Conservation (phyloP, 129 eudicot species). For the Rutidosis leptorrhynchoides region DNA sequence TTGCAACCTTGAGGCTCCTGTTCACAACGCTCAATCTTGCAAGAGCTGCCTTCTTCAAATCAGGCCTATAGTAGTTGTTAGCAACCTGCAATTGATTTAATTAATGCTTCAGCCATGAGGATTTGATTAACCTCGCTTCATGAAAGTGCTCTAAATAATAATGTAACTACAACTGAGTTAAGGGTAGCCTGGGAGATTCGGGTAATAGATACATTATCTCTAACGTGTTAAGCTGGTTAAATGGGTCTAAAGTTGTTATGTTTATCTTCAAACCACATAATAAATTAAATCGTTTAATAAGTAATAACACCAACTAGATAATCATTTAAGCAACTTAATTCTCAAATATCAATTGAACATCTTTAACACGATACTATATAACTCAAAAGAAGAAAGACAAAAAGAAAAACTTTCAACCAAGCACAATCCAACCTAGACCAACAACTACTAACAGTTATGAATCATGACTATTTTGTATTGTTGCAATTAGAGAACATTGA, state of each 20-base stretch:
- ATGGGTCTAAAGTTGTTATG: neutral
- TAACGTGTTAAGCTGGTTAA: neutral
- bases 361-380: neutral
- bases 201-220: neutral
- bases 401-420: too few relatives aligned
- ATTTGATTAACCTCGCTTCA: neutral
- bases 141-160: neutral
- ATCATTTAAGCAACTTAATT: neutral
- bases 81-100: slow-evolving; percentile 49
- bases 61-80: slow-evolving; percentile 87
- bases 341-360: neutral
- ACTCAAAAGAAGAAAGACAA: neutral
- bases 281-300: too few relatives aligned
- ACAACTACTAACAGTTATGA: too few relatives aligned
- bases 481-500: neutral
- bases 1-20: slow-evolving; percentile 92
- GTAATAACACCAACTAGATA: neutral
- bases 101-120: neutral
- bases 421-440: too few relatives aligned
- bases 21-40: slow-evolving; percentile 82
- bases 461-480: neutral
- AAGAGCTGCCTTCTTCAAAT: slow-evolving; percentile 94
- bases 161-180: neutral
- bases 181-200: neutral
- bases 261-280: neutral